A percentile compares a stretch with the other conserved stretches of the same genome.
Conservation (phyloP, 2,329 filamentous ascomycete genomes). For the Colletotrichum viniferum region DNA sequence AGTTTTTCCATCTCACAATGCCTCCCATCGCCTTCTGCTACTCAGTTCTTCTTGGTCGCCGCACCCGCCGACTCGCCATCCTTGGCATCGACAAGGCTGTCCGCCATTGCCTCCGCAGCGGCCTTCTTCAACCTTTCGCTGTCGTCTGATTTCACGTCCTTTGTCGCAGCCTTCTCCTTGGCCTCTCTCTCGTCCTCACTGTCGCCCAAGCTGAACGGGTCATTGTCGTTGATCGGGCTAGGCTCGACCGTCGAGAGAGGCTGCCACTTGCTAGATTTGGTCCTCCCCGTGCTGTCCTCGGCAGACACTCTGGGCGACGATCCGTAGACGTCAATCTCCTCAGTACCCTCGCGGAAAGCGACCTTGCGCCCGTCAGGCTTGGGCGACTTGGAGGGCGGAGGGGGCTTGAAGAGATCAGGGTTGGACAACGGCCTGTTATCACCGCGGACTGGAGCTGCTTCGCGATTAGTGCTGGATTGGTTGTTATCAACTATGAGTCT, state of each 20-base stretch:
- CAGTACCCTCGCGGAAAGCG: slow-evolving; percentile 66
- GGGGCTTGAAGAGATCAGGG: slow-evolving; percentile 79
- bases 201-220: slow-evolving; percentile 95
- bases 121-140: slow-evolving; percentile 69
- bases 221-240: slow-evolving; percentile 69
- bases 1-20: not conserved
- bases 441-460: slow-evolving; percentile 55
- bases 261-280: slow-evolving; percentile 94
- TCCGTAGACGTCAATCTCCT: slow-evolving; percentile 81
- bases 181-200: slow-evolving; percentile 89
- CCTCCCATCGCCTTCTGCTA: not conserved
- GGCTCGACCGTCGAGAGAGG: slow-evolving; percentile 83
- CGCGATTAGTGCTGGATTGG: slow-evolving; percentile 24
- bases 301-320: slow-evolving; percentile 60
- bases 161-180: slow-evolving; percentile 64
- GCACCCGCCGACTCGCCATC: slow-evolving; percentile 35
- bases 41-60: slow-evolving; percentile 38
- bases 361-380: slow-evolving; percentile 58
- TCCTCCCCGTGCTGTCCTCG: slow-evolving; percentile 53
- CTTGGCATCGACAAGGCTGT: slow-evolving; percentile 53
- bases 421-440: slow-evolving; percentile 70
- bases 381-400: slow-evolving; percentile 56
- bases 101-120: slow-evolving; percentile 65
- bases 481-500: not conserved
- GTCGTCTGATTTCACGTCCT: slow-evolving; percentile 59